Conservation (phyloP, 177 flowering plant genomes). For the Vitis hybrid region DNA sequence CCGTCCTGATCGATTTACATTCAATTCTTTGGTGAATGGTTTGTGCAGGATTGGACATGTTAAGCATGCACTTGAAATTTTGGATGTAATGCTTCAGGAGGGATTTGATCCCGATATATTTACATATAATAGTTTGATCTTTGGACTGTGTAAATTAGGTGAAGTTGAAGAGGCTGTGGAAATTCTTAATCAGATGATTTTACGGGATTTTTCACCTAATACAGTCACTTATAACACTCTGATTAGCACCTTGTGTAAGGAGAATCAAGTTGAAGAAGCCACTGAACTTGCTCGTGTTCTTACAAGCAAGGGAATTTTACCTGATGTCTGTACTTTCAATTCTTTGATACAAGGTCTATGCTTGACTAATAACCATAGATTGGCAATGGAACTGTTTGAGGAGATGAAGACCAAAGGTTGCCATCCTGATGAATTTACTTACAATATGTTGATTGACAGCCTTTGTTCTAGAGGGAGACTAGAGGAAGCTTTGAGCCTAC, state of each 20-base stretch:
- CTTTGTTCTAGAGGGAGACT: slow-evolving; percentile 60
- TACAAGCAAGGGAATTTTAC: slow-evolving; percentile 61
- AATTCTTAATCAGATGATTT: slow-evolving; percentile 61
- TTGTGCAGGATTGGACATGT: slow-evolving; percentile 71
- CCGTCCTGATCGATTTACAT: slow-evolving; percentile 70
- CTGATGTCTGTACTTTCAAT: slow-evolving; percentile 82
- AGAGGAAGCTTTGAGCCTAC: slow-evolving; percentile 54
- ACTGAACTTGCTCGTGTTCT: slow-evolving; percentile 61
- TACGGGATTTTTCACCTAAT: slow-evolving; percentile 64
- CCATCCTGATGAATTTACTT: slow-evolving; percentile 80
- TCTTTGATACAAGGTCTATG: slow-evolving; percentile 81
- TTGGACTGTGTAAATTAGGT: slow-evolving; percentile 72
- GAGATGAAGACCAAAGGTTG: slow-evolving; percentile 80
- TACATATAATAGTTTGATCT: slow-evolving; percentile 73
- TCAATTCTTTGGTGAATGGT: slow-evolving; percentile 73
- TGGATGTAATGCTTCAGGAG: slow-evolving; percentile 81
- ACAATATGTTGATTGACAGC: slow-evolving; percentile 68
- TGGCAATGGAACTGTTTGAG: slow-evolving; percentile 62
- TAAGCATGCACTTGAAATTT: slow-evolving; percentile 66
- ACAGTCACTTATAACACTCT: slow-evolving; percentile 78
- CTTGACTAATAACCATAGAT: slow-evolving; percentile 36
- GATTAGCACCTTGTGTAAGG: slow-evolving; percentile 73
- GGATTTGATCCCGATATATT: slow-evolving; percentile 80
- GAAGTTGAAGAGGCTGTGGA: slow-evolving; percentile 67
- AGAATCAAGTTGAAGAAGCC: slow-evolving; percentile 70